Percentiles rank a stretch among this genome's conserved stretches.
These are phyloP conservation scores for Alternaria postmessia DNA, from an alignment of 2,329 filamentous ascomycete species.

Conservation along the genomic window DNA sequence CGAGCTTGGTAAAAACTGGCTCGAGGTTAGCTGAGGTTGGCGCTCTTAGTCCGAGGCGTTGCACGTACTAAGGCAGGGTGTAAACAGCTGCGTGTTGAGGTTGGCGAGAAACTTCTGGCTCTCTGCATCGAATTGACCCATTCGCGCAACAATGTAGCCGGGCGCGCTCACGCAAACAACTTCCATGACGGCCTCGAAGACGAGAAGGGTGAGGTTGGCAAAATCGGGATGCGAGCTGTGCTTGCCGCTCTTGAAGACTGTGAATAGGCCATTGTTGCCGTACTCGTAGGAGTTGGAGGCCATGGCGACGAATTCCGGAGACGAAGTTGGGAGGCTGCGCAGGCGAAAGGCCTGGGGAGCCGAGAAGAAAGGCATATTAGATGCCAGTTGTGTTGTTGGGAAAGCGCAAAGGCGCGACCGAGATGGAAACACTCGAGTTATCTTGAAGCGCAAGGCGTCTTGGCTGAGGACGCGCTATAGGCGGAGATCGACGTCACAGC, in stretches of 20 bases:
- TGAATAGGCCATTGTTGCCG: conserved; percentile 36
- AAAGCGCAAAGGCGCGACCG: conserved; percentile 17
- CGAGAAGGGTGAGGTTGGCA: conserved; percentile 76
- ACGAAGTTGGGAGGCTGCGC: conserved; percentile 32
- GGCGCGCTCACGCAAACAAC: conserved; percentile 95
- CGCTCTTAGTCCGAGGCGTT: neutral
- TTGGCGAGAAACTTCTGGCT: conserved; percentile 97
- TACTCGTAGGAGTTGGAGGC: conserved; percentile 44
- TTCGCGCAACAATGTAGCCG: conserved; percentile 87
- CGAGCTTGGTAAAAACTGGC: conserved; percentile 93
- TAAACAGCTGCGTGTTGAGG: conserved; percentile 95
- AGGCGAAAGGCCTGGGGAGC: conserved; percentile 49
- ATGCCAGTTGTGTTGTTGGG: conserved; percentile 13
- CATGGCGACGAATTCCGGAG: conserved; percentile 45
- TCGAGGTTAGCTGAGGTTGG: conserved; percentile 16
- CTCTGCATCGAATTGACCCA: conserved; percentile 93
- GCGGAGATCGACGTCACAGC: conserved; percentile 24
- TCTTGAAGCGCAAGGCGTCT: conserved; percentile 35
- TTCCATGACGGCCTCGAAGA: conserved; percentile 94
- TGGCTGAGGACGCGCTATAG: conserved; percentile 6
- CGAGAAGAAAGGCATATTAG: conserved; percentile 43
- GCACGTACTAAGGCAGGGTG: conserved; percentile 84
- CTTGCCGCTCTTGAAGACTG: conserved; percentile 42
- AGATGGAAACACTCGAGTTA: conserved; percentile 19
- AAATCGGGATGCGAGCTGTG: conserved; percentile 68